Conservation (phyloP, 257 asterid genomes). For the Sherardia arvensis region DNA sequence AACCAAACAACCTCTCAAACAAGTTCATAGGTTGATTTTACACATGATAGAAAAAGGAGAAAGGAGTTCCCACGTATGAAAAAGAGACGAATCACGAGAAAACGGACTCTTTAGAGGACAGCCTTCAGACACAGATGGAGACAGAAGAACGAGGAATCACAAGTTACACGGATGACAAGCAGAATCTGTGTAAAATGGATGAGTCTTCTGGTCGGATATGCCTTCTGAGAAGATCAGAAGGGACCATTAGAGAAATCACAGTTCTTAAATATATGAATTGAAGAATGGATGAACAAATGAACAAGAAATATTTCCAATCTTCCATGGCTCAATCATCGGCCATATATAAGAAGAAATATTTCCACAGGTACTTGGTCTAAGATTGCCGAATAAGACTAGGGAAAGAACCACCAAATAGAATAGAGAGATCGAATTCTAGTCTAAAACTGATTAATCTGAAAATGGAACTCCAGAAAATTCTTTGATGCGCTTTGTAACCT, state of each 20-base stretch:
- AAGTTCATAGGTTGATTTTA: too few relatives aligned
- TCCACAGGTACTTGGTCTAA: neutral
- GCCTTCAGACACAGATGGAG: neutral
- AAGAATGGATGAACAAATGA: neutral
- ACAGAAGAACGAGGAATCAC: neutral
- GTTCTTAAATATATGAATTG: neutral
- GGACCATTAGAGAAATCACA: neutral
- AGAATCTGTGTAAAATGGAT: neutral
- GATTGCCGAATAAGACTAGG: neutral
- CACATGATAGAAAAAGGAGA: too few relatives aligned
- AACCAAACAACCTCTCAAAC: too few relatives aligned
- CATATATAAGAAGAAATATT: too few relatives aligned
- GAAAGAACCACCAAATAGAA: neutral
- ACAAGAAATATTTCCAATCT: neutral
- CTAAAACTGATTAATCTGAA: neutral
- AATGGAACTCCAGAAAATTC: slow-evolving; percentile 13
- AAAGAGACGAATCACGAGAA: neutral
- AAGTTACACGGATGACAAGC: neutral
- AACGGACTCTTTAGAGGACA: neutral
- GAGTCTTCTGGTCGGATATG: neutral
- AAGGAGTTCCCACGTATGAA: neutral
- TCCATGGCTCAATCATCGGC: neutral
- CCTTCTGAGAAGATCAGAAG: neutral
- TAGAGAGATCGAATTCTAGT: neutral
- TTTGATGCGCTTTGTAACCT: slow-evolving; percentile 20